Evolutionary conservation across 1,139 yeast species (phyloP), one percentile per base, ranked within the genome.

Genomic region (Taiozyma sp.): DNA sequence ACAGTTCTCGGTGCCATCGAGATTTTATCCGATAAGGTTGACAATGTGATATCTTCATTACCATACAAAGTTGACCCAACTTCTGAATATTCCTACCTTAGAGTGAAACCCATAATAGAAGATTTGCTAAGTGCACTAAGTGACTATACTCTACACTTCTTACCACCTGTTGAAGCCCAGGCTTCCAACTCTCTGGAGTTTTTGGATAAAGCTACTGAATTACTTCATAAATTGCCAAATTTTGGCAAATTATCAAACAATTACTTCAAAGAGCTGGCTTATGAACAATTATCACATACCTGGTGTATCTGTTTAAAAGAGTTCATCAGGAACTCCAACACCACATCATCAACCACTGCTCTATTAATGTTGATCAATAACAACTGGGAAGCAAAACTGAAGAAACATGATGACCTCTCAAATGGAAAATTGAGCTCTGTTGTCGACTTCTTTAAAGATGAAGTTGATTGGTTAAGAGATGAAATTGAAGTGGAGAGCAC

Each of bases 51-150:
- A 35, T 65, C 67, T 22, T 76, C 77, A 53, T 68, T 88, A 56
- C 96, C 96, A 1, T 88, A 86, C 66, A 83, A 84, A 58, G 88
- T 88, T 55, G 89, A 85, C 59, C 72, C 75, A 22, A 74, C 77
- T 47, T 81, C 87, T 48, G 98, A 91, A 66, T 93, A 93, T 65
- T 85, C 96, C n/a, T 93, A 85, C 68, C 74, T 88, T 52, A 76
- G 98, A 53, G 86, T 91, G 50, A 85, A 88, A 62, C 83, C 89
- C 2, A 70, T 74, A 52, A 76, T 90, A 53, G 79, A 82, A 56
- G 96, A 88, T 61, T 88, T 91, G 62, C 76, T 89, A 56, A 77
- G 80, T 59, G 84, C 95, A 45, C 71, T 91, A 50, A 81, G 88
- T 42, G 98, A 90, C 67, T 90, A 85, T 64, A 82, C 89, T 8